These are phyloP conservation scores for Kingdonia uniflora DNA, from an alignment of 164 flowering plant genomes.

Conservation along the genomic window DNA sequence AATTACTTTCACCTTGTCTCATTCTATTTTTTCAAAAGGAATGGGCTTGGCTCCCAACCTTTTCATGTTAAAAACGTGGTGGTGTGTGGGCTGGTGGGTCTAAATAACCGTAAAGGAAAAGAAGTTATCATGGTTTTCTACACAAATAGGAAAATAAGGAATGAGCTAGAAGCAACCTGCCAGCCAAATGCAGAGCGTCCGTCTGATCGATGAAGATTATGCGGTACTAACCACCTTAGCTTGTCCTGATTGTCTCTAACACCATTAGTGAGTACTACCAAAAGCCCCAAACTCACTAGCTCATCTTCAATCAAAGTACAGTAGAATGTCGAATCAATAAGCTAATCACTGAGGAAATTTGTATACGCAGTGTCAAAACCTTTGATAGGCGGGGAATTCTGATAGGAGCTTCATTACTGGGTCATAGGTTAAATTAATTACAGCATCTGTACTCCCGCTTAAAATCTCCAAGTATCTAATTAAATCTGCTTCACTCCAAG, in stretches of 20 bases:
- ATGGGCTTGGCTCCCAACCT: no score
- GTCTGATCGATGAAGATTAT: conserved; percentile 81
- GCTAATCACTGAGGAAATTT: conserved; percentile 76
- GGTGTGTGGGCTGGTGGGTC: no score
- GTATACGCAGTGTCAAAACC: conserved; percentile 68
- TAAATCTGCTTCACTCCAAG: conserved; percentile 67
- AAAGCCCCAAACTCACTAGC: conserved; percentile 78
- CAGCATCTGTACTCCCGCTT: conserved; percentile 70
- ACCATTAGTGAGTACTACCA: conserved; percentile 80
- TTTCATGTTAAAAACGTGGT: no score
- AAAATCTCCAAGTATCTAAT: conserved; percentile 82
- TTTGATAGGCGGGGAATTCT: conserved; percentile 76
- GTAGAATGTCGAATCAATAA: conserved; percentile 81
- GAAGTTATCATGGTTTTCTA: background rate
- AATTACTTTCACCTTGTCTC: no score
- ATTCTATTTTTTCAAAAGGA: no score
- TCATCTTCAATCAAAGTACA: conserved; percentile 72
- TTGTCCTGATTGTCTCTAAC: conserved; percentile 92
- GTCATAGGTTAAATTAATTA: conserved; percentile 83
- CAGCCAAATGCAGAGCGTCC: conserved; percentile 54
- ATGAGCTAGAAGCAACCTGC: conserved; percentile 58
- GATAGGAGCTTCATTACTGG: conserved; percentile 75
- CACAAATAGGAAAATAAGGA: background rate
- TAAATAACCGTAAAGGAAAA: no score
- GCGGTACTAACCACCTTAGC: conserved; percentile 68